Evolutionary conservation across 495 filamentous ascomycete genomes (phyloP).

Genomic region (Penicillium salamii): DNA sequence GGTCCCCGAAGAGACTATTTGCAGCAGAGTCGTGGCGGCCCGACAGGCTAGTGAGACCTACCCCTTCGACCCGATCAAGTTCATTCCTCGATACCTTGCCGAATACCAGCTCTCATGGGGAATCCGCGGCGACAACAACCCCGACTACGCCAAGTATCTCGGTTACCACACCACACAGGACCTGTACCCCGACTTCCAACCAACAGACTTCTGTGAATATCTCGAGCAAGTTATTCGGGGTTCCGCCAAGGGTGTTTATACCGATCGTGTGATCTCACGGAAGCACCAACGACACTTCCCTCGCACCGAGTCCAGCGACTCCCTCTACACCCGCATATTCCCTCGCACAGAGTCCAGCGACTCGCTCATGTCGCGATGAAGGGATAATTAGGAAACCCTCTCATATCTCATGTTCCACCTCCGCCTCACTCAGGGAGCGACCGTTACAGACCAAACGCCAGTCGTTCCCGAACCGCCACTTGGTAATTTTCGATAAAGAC

Average conservation of each 20-base stretch:
- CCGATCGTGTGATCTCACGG: conserved; percentile 41
- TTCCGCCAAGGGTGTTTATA: conserved; percentile 44
- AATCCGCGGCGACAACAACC: conserved; percentile 55
- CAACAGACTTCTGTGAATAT: conserved; percentile 42
- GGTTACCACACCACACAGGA: conserved; percentile 56
- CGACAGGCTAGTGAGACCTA: conserved; percentile 48
- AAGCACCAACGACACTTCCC: conserved; percentile 45
- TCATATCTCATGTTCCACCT: conserved; percentile 2
- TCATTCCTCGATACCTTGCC: conserved; percentile 39
- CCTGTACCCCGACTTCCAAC: conserved; percentile 52
- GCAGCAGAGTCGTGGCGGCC: conserved; percentile 38
- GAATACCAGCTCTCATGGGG: conserved; percentile 53
- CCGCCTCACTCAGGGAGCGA: conserved; percentile 6
- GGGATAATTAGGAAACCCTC: conserved; percentile 4
- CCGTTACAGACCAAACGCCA: conserved; percentile 12
- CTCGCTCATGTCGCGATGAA: conserved; percentile 40
- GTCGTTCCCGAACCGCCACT: conserved; percentile 6
- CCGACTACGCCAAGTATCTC: conserved; percentile 55
- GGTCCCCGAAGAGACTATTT: conserved; percentile 44
- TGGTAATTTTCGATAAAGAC: conserved; percentile 12
- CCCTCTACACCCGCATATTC: conserved; percentile 42
- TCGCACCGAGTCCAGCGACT: conserved; percentile 44
- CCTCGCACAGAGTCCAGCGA: conserved; percentile 44
- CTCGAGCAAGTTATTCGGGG: conserved; percentile 39
- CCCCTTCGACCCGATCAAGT: conserved; percentile 45